Base-by-base conservation (phyloP, 257 asterid species). In the Solanum tarapatanum region DNA sequence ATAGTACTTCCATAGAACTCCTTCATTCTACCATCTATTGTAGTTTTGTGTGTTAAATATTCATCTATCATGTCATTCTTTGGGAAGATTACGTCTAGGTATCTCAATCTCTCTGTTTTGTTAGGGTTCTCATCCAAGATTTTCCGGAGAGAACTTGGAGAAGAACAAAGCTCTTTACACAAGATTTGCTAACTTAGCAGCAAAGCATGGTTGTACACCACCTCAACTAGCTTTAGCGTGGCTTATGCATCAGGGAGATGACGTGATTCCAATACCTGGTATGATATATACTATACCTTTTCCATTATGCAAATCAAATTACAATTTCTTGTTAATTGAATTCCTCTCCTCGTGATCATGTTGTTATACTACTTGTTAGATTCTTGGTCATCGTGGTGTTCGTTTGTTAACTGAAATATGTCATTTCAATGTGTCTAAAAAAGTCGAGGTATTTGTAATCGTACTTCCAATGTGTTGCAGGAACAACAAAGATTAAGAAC, bases 201-300 rank as follows among this genome's bases (percentile, higher is more conserved):
- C 80, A 30, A 92, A 89, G 87, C 92, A 90, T 64, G 36, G 85
- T 43, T 92, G 94, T 24, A 85, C 90, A 11, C 90, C 93, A 51
- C 91, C 95, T 55, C 95, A 94, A 84, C 91, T 92, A 85, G 94
- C 93, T 83, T 90, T 93, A 83, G 91, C 92, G 0, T 93, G 94
- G 96, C 91, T 94, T 76, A 89, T 91, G 69, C 90, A 92, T 85
- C 94, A 92, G 86, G 92, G 95, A 35, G 80, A 92, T 26, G 93
- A 91, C 48, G 86, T 93, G 30, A 90, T 94, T 72, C 94, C 95
- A 3, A 90, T 92, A 80, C 95, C 93, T 73, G 93, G 95, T 92
- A 88, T 9, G 62, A 35, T 73, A 36, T 41, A 23, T 45, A 41
- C 0, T 0, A 36, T 37, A 12, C 58, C 83, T 76, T 37, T 17